phyloP scores from a whole-genome alignment of 768 basidiomycete species.

The Macrolepiota albuminosa region DNA sequence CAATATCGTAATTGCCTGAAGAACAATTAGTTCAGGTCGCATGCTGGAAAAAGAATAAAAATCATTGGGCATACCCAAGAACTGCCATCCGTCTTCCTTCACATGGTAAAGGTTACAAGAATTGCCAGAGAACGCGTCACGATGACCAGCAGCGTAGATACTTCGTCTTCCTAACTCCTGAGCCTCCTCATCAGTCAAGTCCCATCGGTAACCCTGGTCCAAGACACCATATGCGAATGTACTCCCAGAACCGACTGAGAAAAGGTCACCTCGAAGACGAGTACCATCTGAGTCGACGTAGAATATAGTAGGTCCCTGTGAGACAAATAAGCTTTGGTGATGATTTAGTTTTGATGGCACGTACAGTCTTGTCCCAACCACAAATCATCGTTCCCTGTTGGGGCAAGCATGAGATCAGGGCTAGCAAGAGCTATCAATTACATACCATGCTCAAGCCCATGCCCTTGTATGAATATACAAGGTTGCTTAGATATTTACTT shows the following conservation, averaged over 20 bases:
- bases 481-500: slow-evolving; percentile 94
- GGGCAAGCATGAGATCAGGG: background rate
- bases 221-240: slow-evolving; percentile 99
- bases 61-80: slow-evolving; percentile 63
- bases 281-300: slow-evolving; percentile 98
- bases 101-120: slow-evolving; percentile 95
- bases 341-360: slow-evolving; percentile 19
- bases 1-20: slow-evolving; percentile 88
- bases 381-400: slow-evolving; percentile 97
- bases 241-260: slow-evolving; percentile 97
- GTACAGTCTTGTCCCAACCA: slow-evolving; percentile 97
- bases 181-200: slow-evolving; percentile 88
- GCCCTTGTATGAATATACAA: slow-evolving; percentile 97
- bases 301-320: slow-evolving; percentile 85
- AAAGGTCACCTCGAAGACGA: slow-evolving; percentile 93
- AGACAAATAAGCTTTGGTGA: slow-evolving; percentile 1
- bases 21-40: slow-evolving; percentile 6
- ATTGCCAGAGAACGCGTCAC: slow-evolving; percentile 96
- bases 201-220: slow-evolving; percentile 94
- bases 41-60: background rate
- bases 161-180: slow-evolving; percentile 90
- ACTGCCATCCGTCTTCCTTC: slow-evolving; percentile 92
- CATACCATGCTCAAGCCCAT: slow-evolving; percentile 99
- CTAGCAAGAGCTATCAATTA: slow-evolving; percentile 1
- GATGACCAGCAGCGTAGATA: slow-evolving; percentile 95